A percentile compares a stretch with the other conserved stretches of the same genome.
phyloP scores from a whole-genome alignment of 148 eudicot genomes.

The Amaranthus palmeri region DNA sequence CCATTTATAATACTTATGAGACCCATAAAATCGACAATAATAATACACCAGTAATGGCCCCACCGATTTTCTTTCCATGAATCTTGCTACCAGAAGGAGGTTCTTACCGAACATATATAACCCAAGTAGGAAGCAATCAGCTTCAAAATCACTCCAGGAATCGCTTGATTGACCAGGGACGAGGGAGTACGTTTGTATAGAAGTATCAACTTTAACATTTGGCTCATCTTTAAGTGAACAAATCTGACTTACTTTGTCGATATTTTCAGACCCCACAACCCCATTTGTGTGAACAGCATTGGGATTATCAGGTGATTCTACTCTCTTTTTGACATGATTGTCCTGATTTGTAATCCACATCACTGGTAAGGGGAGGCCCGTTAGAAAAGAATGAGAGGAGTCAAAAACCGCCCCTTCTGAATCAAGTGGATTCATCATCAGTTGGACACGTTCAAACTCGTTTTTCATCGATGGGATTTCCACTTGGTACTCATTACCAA shows the following conservation, averaged over 20 bases:
- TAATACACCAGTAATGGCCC: slow-evolving; percentile 53
- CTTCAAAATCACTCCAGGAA: slow-evolving; percentile 56
- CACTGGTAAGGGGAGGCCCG: slow-evolving; percentile 55
- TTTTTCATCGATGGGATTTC: slow-evolving; percentile 44
- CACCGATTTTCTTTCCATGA: slow-evolving; percentile 50
- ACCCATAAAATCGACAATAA: slow-evolving; percentile 57
- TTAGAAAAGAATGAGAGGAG: slow-evolving; percentile 28
- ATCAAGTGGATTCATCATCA: slow-evolving; percentile 23
- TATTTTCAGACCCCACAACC: slow-evolving; percentile 15
- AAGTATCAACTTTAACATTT: slow-evolving; percentile 13
- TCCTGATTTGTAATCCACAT: slow-evolving; percentile 35
- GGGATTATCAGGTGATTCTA: slow-evolving; percentile 5
- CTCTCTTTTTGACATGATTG: slow-evolving; percentile 14
- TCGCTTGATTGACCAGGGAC: slow-evolving; percentile 42
- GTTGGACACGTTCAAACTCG: slow-evolving; percentile 23
- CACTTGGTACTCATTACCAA: slow-evolving; percentile 61
- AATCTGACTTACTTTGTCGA: slow-evolving; percentile 4
- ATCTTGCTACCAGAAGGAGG: slow-evolving; percentile 46
- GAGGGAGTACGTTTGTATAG: slow-evolving; percentile 18
- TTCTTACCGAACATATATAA: slow-evolving; percentile 71
- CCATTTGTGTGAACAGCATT: slow-evolving; percentile 13
- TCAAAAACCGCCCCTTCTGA: background rate
- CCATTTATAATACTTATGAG: slow-evolving; percentile 54
- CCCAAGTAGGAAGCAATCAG: slow-evolving; percentile 64
- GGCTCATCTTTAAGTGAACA: slow-evolving; percentile 12